Evolutionary conservation across 805 yeast species (phyloP), one percentile per base, ranked within the genome.

Genomic region (Metschnikowia corniflorae): DNA sequence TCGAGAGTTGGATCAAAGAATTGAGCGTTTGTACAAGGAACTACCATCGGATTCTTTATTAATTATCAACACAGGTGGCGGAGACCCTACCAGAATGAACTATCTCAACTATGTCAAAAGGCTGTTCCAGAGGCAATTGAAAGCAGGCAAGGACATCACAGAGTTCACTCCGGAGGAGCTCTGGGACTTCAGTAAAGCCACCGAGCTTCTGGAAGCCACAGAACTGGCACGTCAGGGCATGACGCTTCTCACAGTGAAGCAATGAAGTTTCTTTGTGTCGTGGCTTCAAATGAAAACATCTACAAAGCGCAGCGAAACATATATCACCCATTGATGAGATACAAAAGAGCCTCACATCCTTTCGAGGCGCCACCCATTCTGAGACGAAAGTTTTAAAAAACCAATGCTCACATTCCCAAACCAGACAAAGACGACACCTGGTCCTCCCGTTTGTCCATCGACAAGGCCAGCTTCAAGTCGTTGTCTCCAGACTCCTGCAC

Each of bases 1-100:
- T 31, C 19, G 41, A 9, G 53, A 54, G 5, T 53, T 83, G 8
- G 73, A 75, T 46, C 43, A 49, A 2, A 57, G 80, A 21, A 45
- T 89, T 6, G 44, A 55, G 12, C 54, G 54, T 26, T 60, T 89
- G 12, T 77, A 81, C 51, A 59, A 65, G 1, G 43, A 55, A 2
- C 49, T 84, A 15, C 86, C 95, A 0, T 58, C 62, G 2, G 71
- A 78, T 23, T 72, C 95, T 0, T 58, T 80, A 16, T 47, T 89
- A 12, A 61, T 86, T 1, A 51, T 87, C 1, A 65, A 77, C 48
- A 70, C 86, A 0, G 86, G 85, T 2, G 63, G 73, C 33, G 86
- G 87, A 8, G 77, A 79, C 49, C 75, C 80, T 2, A 56, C 70
- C 7, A 71, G 67, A 33, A 63, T 78, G 61, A 58, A 60, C 35